Conservation (phyloP, 306 rosid genomes). For the Quillaja saponaria region DNA sequence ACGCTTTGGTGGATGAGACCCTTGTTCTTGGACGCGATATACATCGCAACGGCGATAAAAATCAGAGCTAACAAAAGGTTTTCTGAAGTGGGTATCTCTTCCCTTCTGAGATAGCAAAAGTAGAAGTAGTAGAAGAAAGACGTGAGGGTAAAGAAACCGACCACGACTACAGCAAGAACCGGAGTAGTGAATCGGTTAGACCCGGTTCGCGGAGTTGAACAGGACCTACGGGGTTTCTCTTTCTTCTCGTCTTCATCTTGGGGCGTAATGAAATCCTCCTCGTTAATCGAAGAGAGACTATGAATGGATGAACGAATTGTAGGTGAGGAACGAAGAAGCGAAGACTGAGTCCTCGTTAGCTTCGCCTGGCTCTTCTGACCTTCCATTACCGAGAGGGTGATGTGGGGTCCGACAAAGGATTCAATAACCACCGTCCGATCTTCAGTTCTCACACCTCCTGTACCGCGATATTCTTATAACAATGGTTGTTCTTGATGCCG, state of each 20-base stretch:
- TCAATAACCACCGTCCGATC: slow-evolving; percentile 40
- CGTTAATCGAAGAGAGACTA: slow-evolving; percentile 69
- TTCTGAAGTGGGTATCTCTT: slow-evolving; percentile 73
- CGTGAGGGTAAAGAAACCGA: slow-evolving; percentile 43
- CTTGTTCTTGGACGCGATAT: slow-evolving; percentile 69
- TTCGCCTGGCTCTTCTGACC: slow-evolving; percentile 67
- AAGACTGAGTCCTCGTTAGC: slow-evolving; percentile 85
- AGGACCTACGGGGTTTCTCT: slow-evolving; percentile 32
- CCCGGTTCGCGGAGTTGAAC: slow-evolving; percentile 43
- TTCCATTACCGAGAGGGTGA: slow-evolving; percentile 47
- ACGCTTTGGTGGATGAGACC: slow-evolving; percentile 50
- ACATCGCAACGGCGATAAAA: slow-evolving; percentile 75
- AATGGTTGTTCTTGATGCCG: slow-evolving; percentile 27
- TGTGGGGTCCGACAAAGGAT: not conserved
- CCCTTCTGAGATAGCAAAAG: slow-evolving; percentile 52
- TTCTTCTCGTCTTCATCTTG: slow-evolving; percentile 42
- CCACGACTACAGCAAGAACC: slow-evolving; percentile 37
- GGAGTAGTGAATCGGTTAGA: slow-evolving; percentile 40
- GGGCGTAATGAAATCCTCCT: slow-evolving; percentile 43
- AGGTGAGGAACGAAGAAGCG: slow-evolving; percentile 81
- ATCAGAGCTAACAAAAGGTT: slow-evolving; percentile 65
- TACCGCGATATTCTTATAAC: slow-evolving; percentile 49
- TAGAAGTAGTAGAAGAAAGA: slow-evolving; percentile 41
- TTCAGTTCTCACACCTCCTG: slow-evolving; percentile 33
- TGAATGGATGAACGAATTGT: slow-evolving; percentile 94